Base-by-base conservation (phyloP, 2,329 filamentous ascomycete genomes). In the Whalleya microplaca region DNA sequence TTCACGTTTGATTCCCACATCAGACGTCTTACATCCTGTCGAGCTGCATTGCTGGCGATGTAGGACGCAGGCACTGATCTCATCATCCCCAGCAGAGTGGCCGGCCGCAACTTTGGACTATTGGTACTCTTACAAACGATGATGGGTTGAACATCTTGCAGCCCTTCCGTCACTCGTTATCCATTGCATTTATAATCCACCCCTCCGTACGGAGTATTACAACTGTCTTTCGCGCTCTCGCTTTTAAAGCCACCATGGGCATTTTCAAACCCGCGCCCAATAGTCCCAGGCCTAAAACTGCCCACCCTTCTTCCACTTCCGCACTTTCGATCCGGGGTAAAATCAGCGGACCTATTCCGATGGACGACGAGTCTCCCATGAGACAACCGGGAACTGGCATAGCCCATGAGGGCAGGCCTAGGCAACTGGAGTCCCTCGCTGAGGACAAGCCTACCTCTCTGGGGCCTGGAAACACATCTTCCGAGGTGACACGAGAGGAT, bases 301-400 rank as follows among this genome's bases (percentile, higher is more conserved):
- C 71, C 54, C 72, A 76, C 32, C 63, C 63, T 21, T 59, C 62
- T 37, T 63, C 23, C 9, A 27, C 23, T 27, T 27, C 32, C 14
- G 14, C 53, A 62, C 70, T 72, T 53, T 79, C 80, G 21, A 81
- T 87, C 58, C 80, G 84, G 41, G 84, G 84, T 58, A 82, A 80
- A 62, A 87, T 87, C 59, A 87, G 84, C 27, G 79, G 77, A 6
- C 85, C 85, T 14, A 87, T 87, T 46, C 84, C 84, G 1, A 80
- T 87, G 20, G 80, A 80, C 63, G 77, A 84, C 58, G 83, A 84
- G 55, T 82, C 84, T 62, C 78, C 81, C 10, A 80, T 82, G 46
- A 74, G 78, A 48, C 76, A 76, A 27, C 76, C 77, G 2, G 77
- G 73, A 9, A 66, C 75, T 5, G 68, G 68, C 27, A 72, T 75